A percentile compares a stretch with the other conserved stretches of the same genome.
Conservation (phyloP, 768 basidiomycete genomes). For the Serendipita indica region DNA sequence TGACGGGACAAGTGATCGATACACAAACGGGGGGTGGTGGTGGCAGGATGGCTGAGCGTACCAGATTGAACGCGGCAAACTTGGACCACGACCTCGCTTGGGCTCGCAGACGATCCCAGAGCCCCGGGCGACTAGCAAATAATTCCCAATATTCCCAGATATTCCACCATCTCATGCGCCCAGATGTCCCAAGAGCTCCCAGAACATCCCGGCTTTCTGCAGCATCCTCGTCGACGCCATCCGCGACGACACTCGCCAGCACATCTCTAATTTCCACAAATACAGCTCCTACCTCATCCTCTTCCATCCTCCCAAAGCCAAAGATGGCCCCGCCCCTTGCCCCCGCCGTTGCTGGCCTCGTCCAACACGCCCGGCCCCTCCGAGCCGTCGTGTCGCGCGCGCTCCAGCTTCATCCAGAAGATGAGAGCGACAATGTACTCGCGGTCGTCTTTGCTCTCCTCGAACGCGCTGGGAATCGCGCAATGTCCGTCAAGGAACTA, state of each 20-base stretch:
- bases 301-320: neutral
- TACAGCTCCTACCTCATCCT: neutral
- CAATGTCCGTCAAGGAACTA: conserved; percentile 77
- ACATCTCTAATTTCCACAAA: neutral
- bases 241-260: neutral
- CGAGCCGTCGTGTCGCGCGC: neutral
- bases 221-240: neutral
- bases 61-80: too few relatives aligned
- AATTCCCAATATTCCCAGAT: too few relatives aligned
- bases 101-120: too few relatives aligned
- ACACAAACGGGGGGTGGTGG: too few relatives aligned
- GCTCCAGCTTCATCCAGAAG: neutral
- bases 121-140: too few relatives aligned
- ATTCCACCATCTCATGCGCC: neutral
- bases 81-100: too few relatives aligned
- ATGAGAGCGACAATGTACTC: neutral
- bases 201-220: neutral
- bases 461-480: conserved; percentile 34
- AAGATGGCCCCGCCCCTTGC: neutral
- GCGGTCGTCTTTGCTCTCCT: neutral
- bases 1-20: too few relatives aligned
- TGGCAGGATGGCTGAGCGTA: too few relatives aligned
- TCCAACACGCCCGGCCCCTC: neutral
- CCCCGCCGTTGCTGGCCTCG: neutral
- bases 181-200: neutral